These are phyloP conservation scores for Phytophthora constricta DNA, from an alignment of 352 stramenopile genomes.

Conservation along the genomic window DNA sequence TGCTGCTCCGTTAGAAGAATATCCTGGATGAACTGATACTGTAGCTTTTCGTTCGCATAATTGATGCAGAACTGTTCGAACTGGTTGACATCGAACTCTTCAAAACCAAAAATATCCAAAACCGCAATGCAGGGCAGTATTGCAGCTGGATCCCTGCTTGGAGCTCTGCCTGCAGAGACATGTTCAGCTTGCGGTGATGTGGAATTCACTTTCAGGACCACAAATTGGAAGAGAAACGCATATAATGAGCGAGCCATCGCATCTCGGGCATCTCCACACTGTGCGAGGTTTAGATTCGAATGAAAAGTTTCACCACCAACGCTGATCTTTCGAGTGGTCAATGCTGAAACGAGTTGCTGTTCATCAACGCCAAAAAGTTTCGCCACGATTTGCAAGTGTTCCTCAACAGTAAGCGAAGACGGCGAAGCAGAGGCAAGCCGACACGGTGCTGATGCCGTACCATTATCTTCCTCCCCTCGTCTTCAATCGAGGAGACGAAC, in stretches of 20 bases:
- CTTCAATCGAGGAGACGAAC: conserved; percentile 66
- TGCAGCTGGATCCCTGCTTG: conserved; percentile 24
- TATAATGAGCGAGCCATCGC: conserved; percentile 83
- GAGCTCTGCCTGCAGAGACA: conserved; percentile 12
- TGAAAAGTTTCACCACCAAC: conserved; percentile 73
- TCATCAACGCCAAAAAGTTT: conserved; percentile 55
- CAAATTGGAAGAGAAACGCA: conserved; percentile 82
- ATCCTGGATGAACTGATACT: conserved; percentile 87
- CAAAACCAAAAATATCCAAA: conserved; percentile 92
- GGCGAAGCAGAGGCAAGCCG: conserved; percentile 37
- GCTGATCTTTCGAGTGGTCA: conserved; percentile 75
- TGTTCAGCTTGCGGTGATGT: conserved; percentile 34
- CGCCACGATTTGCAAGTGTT: conserved; percentile 53
- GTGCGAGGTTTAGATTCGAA: conserved; percentile 67
- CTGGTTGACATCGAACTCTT: conserved; percentile 86
- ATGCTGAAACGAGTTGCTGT: conserved; percentile 52
- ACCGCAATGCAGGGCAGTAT: conserved; percentile 72
- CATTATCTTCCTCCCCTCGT: conserved; percentile 61
- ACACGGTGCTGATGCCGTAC: conserved; percentile 43
- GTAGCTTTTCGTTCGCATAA: conserved; percentile 83
- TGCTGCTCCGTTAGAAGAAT: conserved; percentile 80
- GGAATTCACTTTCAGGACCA: conserved; percentile 84
- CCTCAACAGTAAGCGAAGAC: conserved; percentile 43
- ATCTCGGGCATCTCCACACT: conserved; percentile 75
- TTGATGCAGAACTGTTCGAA: conserved; percentile 89